Conservation (phyloP, 75 land plant genomes). For the Pseudotsuga menziesii region DNA sequence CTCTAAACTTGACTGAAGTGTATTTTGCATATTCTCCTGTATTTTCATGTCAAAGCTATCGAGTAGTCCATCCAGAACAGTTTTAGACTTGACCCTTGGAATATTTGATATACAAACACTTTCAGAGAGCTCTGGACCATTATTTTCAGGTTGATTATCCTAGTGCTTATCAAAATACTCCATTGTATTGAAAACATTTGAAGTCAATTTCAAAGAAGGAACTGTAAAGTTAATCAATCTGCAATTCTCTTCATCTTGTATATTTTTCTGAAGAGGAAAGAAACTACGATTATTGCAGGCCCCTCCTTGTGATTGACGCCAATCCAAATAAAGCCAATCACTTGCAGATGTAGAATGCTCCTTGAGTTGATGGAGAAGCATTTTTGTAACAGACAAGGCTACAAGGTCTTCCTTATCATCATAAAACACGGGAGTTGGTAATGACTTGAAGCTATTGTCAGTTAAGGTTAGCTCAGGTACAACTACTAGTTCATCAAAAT, state of each 20-base stretch:
- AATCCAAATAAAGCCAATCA: constrained; percentile 72
- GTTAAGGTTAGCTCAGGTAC: constrained; percentile 40
- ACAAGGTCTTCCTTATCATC: constrained; percentile 25
- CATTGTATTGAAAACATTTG: constrained; percentile 14
- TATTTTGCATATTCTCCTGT: constrained; percentile 4
- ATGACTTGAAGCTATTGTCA: constrained; percentile 48
- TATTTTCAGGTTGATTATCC: constrained; percentile 6
- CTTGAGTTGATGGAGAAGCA: constrained; percentile 15
- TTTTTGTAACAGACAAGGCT: constrained; percentile 12
- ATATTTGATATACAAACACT: constrained; percentile 3
- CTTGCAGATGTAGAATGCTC: constrained; percentile 40
- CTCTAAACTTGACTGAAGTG: not conserved
- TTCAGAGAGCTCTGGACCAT: not conserved
- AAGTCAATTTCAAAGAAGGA: constrained; percentile 1
- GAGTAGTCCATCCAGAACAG: not conserved
- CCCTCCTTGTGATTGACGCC: constrained; percentile 55
- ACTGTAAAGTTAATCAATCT: constrained; percentile 5
- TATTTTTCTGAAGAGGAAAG: constrained; percentile 17
- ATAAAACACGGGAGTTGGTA: constrained; percentile 45
- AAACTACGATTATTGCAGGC: constrained; percentile 27
- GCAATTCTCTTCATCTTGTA: constrained; percentile 19
- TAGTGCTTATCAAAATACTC: constrained; percentile 21
- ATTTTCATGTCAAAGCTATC: not conserved
- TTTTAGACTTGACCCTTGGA: constrained; percentile 8
- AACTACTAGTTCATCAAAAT: constrained; percentile 41